phyloP scores from a whole-genome alignment of 2,329 filamentous ascomycete genomes.

The Cladosporium sp. region DNA sequence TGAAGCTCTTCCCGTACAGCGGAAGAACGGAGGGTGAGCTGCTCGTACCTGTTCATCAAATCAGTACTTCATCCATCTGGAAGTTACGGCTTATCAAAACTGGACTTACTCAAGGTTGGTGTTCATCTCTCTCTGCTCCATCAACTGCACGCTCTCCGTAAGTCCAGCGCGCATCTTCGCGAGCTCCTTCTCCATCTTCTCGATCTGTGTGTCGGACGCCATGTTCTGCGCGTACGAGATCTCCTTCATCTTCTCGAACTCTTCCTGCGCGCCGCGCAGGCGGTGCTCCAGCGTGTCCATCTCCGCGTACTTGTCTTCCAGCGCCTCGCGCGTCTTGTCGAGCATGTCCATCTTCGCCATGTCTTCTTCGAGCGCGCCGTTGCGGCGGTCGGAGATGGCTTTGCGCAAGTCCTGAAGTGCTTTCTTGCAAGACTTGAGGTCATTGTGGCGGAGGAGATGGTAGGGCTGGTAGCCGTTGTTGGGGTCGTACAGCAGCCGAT shows the following conservation, averaged over 20 bases:
- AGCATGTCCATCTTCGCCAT: conserved; percentile 92
- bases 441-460: conserved; percentile 80
- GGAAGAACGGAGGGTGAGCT: conserved; percentile 77
- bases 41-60: conserved; percentile 64
- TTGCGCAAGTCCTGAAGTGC: conserved; percentile 74
- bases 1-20: conserved; percentile 93
- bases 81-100: neutral
- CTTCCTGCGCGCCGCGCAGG: conserved; percentile 80
- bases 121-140: conserved; percentile 94
- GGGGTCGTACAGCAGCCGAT: conserved; percentile 74
- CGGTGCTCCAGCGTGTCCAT: conserved; percentile 87
- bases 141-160: conserved; percentile 77
- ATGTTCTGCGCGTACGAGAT: conserved; percentile 80
- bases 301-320: conserved; percentile 90
- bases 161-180: conserved; percentile 81
- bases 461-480: conserved; percentile 84
- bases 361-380: conserved; percentile 76
- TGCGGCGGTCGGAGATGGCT: conserved; percentile 85
- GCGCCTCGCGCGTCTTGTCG: conserved; percentile 90
- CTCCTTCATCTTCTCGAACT: conserved; percentile 86
- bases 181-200: conserved; percentile 98
- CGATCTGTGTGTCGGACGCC: conserved; percentile 85
- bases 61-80: neutral
- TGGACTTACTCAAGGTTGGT: conserved; percentile 81
- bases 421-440: conserved; percentile 78